Base-by-base conservation (phyloP, 805 yeast species). In the Lipomyces sp. region DNA sequence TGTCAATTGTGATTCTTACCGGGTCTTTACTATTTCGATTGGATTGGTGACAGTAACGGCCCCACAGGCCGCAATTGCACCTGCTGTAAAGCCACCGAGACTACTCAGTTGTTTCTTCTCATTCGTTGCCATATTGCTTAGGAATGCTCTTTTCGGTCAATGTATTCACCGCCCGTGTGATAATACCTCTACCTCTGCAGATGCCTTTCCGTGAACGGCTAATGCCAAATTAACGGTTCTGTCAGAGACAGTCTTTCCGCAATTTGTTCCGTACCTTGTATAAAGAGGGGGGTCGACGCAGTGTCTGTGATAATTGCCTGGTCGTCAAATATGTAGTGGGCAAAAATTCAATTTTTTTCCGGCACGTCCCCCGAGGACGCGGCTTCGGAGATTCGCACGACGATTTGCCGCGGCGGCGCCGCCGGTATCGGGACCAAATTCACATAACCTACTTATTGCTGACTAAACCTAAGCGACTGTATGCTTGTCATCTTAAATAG, bases 41-140 rank as follows among this genome's bases (percentile, higher is more conserved):
- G 99, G 99, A 76, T 95, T 95, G 3, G 98, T 93, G 76, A 94
- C 88, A 0, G 98, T 94, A 56, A 95, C 99, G 0, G 99, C 98
- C 63, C 96, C 95, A 81, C 98, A 93, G 2, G 98, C 98, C 2
- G 99, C 99, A 15, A 90, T 65, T 7, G 95, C 97, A 64, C 97
- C 98, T 3, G 97, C 97, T 4, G 87, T 74, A 73, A 93, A 92
- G 1, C 97, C 96, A 18, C 71, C 70, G 24, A 59, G 29, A 15
- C 64, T 42, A 45, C 70, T 66, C 29, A 68, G 58, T 59, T 66
- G 67, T 48, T 66, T 65, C 53, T 67, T 62, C 35, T 50, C n/a
- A 15, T 15, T 51, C 29, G 34, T 51, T 13, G 33, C 30, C 54
- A 51, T 51, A 42, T 42, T 1, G 24, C 48, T 24, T 13, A 37